phyloP scores from a whole-genome alignment of 179 eudicot species.

The Camellia oleifera region DNA sequence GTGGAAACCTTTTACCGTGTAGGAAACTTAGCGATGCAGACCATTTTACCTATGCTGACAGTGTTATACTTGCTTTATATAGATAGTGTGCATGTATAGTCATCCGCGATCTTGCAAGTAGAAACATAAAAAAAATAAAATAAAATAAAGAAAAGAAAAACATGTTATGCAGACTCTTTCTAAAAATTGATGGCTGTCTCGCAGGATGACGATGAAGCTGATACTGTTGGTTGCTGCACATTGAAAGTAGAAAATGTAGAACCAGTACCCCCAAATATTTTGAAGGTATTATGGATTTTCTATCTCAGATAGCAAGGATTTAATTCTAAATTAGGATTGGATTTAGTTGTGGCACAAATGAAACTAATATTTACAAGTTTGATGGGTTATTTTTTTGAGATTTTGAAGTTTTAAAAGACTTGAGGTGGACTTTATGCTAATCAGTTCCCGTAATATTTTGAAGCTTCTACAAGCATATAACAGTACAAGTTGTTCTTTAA shows the following conservation, averaged over 20 bases:
- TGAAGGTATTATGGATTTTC: conserved; percentile 51
- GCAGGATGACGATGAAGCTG: conserved; percentile 99
- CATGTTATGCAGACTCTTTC: neutral
- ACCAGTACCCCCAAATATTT: conserved; percentile 71
- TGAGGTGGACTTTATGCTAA: neutral
- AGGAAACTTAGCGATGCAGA: neutral
- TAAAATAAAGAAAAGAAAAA: neutral
- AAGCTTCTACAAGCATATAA: conserved; percentile 4
- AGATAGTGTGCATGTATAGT: too few species aligned
- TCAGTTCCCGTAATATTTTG: conserved; percentile 11
- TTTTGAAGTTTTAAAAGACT: neutral
- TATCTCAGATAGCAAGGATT: neutral
- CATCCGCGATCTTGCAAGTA: neutral
- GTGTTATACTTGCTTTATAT: conserved; percentile 1
- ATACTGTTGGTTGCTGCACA: conserved; percentile 98
- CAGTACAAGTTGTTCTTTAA: neutral
- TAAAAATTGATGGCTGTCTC: conserved; percentile 21
- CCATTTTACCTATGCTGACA: neutral
- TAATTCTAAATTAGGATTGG: neutral
- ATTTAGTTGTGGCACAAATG: neutral
- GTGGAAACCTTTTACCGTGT: neutral
- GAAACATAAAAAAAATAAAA: neutral
- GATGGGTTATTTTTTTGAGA: neutral
- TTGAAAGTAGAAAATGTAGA: conserved; percentile 95
- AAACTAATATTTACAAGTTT: neutral